Evolutionary conservation across 352 stramenopile genomes (phyloP), one percentile per base, ranked within the genome.

Genomic region (Phytopythium montanum): DNA sequence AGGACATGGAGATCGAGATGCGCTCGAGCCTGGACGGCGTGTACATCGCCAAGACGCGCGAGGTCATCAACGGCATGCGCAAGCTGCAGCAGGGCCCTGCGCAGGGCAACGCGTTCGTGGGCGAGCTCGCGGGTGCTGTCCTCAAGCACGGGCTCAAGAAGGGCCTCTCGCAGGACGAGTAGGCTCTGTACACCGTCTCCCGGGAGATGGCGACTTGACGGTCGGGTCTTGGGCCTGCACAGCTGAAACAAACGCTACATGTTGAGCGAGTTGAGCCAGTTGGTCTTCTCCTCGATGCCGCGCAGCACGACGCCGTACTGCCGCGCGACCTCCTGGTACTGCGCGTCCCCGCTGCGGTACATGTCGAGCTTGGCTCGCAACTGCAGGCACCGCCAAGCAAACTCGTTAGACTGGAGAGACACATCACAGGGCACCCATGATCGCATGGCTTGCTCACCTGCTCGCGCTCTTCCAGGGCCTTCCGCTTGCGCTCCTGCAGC

Each of bases 1-100:
- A 98, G 68, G 92, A 98, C 60, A 97, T 98, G 87, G 94, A 98
- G 75, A 97, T 91, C 61, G 92, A 97, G 38, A 96, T 98, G 78
- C 87, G 92, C 48, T 88, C 83, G 10, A 94, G 90, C 62, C 83
- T 98, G 26, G 92, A 98, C 64, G 79, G 75, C 19, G 62, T 98
- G 16, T 98, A 98, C 73, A 97, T 98, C 60, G 92, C 96, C 64
- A 98, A 98, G 72, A 98, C 95, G 19, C 79, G 88, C 25, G 91
- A 98, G 69, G 88, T 98, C 29, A 85, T 98, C 49, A 96, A 97
- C 61, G 88, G 76, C 50, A 97, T 98, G 74, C 85, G 94, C 53
- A 88, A 90, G 62, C 55, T 94, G 58, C 85, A 91, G 60, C 80
- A 91, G 51, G 78, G 79, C 33, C 76, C 79, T 1, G 67, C 63